Evolutionary conservation across 2,329 filamentous ascomycete genomes (phyloP).

Genomic region (Claviceps humidiphila): DNA sequence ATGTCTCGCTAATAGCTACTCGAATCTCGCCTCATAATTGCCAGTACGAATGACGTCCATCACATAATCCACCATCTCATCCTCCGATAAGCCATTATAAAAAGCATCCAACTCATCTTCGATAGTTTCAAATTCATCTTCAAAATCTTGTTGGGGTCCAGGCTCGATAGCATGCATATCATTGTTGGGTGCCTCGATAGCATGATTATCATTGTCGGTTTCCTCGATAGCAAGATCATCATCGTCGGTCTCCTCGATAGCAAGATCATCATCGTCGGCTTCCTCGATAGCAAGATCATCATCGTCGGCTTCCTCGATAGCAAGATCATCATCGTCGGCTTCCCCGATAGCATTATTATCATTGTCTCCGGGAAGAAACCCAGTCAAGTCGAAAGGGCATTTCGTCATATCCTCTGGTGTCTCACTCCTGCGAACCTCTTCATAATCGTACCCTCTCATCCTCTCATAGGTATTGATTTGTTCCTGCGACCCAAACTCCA

Average conservation of each 20-base stretch:
- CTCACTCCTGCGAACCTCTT: conserved; percentile 3
- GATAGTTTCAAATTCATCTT: too few relatives aligned
- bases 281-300: conserved; percentile 3
- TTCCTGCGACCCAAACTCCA: conserved; percentile 14
- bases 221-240: conserved; percentile 7
- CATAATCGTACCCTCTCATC: conserved; percentile 5
- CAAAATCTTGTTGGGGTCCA: too few relatives aligned
- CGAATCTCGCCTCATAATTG: too few relatives aligned
- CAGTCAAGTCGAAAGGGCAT: neutral
- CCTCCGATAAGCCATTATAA: too few relatives aligned
- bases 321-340: conserved; percentile 18
- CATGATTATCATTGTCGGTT: conserved; percentile 20
- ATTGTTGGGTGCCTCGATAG: too few relatives aligned
- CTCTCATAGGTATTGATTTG: conserved; percentile 10
- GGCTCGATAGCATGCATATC: too few relatives aligned
- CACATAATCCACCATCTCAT: too few relatives aligned
- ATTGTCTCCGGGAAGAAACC: neutral
- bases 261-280: conserved; percentile 14
- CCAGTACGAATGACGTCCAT: too few relatives aligned
- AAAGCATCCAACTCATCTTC: too few relatives aligned
- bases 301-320: conserved; percentile 27
- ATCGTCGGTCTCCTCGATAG: too few relatives aligned
- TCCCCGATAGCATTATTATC: conserved; percentile 5
- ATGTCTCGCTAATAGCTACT: conserved; percentile 12
- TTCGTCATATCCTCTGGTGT: neutral